Evolutionary conservation across 2,329 filamentous ascomycete species (phyloP).

Genomic region (Ramularia endophylla): DNA sequence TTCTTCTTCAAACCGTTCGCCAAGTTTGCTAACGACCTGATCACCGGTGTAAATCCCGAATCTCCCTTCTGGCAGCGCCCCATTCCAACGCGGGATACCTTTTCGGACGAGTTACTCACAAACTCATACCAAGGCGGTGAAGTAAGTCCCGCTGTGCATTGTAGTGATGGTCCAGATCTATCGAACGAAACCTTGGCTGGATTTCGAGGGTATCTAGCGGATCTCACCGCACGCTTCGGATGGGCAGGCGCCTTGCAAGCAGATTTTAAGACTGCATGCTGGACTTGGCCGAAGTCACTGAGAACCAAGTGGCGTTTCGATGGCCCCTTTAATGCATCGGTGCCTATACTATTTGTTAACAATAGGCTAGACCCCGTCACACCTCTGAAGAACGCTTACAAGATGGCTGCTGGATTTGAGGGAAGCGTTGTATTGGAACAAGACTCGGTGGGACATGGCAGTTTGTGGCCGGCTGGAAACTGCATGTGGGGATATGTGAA

Average conservation of each 20-base stretch:
- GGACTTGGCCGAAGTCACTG: constrained; percentile 17
- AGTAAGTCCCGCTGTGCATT: constrained; percentile 14
- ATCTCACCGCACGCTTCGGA: constrained; percentile 16
- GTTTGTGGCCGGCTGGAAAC: constrained; percentile 19
- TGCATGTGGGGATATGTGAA: constrained; percentile 27
- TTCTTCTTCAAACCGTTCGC: constrained; percentile 16
- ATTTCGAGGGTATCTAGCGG: constrained; percentile 10
- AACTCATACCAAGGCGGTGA: constrained; percentile 17
- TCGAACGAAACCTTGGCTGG: constrained; percentile 15
- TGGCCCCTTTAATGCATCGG: constrained; percentile 14
- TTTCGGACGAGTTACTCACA: constrained; percentile 15
- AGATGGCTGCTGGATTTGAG: constrained; percentile 31
- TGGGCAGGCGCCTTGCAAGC: constrained; percentile 15
- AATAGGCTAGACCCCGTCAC: constrained; percentile 33
- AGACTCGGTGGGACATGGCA: constrained; percentile 30
- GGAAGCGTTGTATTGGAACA: constrained; percentile 29
- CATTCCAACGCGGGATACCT: constrained; percentile 13
- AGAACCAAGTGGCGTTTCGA: constrained; percentile 18
- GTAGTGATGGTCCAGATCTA: constrained; percentile 18
- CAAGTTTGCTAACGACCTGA: constrained; percentile 13
- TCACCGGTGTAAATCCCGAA: constrained; percentile 10
- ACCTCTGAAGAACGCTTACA: constrained; percentile 25
- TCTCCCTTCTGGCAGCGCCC: constrained; percentile 17
- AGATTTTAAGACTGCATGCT: constrained; percentile 19
- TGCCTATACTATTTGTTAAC: constrained; percentile 27